Evolutionary conservation across 768 basidiomycete genomes (phyloP).

Genomic region (Rhodotorula graminis): DNA sequence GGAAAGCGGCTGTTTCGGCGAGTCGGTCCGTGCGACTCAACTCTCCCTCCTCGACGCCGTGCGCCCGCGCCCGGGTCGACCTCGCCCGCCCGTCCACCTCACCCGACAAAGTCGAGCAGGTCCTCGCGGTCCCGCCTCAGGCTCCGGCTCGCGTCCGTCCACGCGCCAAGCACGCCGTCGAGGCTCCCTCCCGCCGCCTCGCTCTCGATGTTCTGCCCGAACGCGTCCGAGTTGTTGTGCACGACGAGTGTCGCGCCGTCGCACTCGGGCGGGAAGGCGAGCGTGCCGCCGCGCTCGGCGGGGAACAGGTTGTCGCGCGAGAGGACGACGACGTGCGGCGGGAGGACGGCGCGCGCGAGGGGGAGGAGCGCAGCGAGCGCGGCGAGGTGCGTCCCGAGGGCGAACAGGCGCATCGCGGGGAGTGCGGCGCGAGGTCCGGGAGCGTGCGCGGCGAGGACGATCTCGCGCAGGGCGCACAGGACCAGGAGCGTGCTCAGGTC

Average conservation of each 20-base stretch:
- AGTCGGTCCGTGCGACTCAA: too few species aligned
- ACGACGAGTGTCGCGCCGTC: conserved; percentile 29
- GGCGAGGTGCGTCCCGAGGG: conserved; percentile 28
- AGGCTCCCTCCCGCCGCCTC: conserved; percentile 28
- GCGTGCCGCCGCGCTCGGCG: neutral
- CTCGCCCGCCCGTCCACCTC: neutral
- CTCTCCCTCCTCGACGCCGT: too few species aligned
- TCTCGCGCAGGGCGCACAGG: conserved; percentile 6
- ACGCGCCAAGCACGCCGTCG: conserved; percentile 33
- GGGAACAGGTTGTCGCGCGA: conserved; percentile 1
- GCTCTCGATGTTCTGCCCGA: conserved; percentile 41
- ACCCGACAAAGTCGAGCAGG: conserved; percentile 3
- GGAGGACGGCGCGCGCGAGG: neutral
- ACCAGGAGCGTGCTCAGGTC: conserved; percentile 25
- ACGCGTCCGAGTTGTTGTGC: conserved; percentile 40
- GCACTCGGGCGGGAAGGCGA: neutral
- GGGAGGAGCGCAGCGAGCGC: conserved; percentile 9
- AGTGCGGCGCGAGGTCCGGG: neutral
- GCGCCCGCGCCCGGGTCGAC: too few species aligned
- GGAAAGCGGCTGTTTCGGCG: too few species aligned
- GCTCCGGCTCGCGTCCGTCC: conserved; percentile 14
- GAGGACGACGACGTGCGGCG: neutral
- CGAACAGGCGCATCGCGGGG: conserved; percentile 28
- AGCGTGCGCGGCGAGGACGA: neutral
- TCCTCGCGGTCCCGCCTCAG: conserved; percentile 24